phyloP scores from a whole-genome alignment of 2,329 filamentous ascomycete species.

The Monosporascus cannonballus region DNA sequence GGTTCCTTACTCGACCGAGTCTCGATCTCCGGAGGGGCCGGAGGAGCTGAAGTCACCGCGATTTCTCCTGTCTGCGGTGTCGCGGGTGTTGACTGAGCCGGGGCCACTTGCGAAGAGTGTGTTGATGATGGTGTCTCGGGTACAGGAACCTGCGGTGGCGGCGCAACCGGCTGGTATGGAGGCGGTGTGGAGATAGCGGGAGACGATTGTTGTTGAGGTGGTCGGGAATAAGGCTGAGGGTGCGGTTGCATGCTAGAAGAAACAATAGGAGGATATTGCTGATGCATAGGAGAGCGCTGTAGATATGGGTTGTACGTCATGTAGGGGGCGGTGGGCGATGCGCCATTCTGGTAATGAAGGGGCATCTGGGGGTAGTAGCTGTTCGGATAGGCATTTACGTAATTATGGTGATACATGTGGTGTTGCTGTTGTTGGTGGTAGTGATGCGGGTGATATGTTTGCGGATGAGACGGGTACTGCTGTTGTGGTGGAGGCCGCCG shows the following conservation, averaged over 20 bases:
- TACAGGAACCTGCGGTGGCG: slow-evolving; percentile 34
- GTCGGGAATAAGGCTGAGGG: slow-evolving; percentile 41
- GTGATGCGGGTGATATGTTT: slow-evolving; percentile 25
- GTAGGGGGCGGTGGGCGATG: slow-evolving; percentile 40
- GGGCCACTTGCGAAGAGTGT: slow-evolving; percentile 35
- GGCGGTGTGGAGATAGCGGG: slow-evolving; percentile 49
- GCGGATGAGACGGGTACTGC: slow-evolving; percentile 31
- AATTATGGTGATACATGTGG: slow-evolving; percentile 42
- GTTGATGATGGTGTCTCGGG: slow-evolving; percentile 49
- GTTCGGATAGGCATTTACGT: slow-evolving; percentile 43
- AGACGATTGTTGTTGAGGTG: slow-evolving; percentile 36
- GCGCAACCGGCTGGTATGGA: slow-evolving; percentile 36
- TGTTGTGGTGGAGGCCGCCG: slow-evolving; percentile 29
- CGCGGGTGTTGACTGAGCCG: slow-evolving; percentile 40
- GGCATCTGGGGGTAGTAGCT: slow-evolving; percentile 50
- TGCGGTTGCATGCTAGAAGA: slow-evolving; percentile 30
- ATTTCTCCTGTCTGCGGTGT: slow-evolving; percentile 34
- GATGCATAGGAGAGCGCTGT: slow-evolving; percentile 34
- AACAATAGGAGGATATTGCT: slow-evolving; percentile 48
- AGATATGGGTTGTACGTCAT: slow-evolving; percentile 38
- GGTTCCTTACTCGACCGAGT: slow-evolving; percentile 14
- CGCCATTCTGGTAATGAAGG: slow-evolving; percentile 51
- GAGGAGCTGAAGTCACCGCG: slow-evolving; percentile 4
- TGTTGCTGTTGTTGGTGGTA: slow-evolving; percentile 36
- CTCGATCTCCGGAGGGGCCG: slow-evolving; percentile 19